phyloP scores from a whole-genome alignment of 345 rosid species.

The Garcia nutans region DNA sequence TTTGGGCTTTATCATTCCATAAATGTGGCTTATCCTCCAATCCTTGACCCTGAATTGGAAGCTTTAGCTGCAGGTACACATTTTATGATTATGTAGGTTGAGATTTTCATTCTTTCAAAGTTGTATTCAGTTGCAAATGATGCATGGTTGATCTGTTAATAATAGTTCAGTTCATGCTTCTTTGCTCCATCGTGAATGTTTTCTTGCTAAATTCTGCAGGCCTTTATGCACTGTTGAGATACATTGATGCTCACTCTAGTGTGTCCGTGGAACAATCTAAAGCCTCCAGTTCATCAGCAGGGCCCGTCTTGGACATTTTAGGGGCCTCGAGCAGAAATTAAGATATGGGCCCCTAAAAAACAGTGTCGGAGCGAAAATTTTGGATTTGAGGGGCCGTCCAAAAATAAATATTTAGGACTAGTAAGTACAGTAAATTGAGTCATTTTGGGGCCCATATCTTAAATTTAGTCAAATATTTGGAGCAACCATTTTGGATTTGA shows the following conservation, averaged over 20 bases:
- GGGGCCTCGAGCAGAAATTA: too few relatives aligned
- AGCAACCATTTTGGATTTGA: too few relatives aligned
- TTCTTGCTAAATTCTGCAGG: slow-evolving; percentile 43
- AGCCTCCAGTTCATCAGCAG: slow-evolving; percentile 41
- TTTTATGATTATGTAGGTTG: not conserved
- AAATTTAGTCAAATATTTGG: too few relatives aligned
- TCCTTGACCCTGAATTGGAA: slow-evolving; percentile 82
- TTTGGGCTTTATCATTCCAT: slow-evolving; percentile 78
- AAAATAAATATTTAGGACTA: too few relatives aligned
- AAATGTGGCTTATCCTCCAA: slow-evolving; percentile 84
- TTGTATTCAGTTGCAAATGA: not conserved
- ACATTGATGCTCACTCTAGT: slow-evolving; percentile 60
- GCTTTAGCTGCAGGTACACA: slow-evolving; percentile 84
- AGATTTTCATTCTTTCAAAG: not conserved
- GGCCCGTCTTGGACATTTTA: too few relatives aligned
- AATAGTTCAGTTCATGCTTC: not conserved
- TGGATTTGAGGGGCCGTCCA: too few relatives aligned
- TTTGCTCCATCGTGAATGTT: not conserved
- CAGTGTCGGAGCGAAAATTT: too few relatives aligned
- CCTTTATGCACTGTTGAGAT: slow-evolving; percentile 87
- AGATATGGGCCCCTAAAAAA: too few relatives aligned
- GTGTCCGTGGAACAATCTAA: slow-evolving; percentile 35
- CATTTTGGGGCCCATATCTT: too few relatives aligned
- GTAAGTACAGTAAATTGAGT: too few relatives aligned
- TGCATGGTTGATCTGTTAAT: not conserved